These are phyloP conservation scores for Coniochaeta sp. DNA, from an alignment of 2,329 filamentous ascomycete genomes.

Conservation along the genomic window DNA sequence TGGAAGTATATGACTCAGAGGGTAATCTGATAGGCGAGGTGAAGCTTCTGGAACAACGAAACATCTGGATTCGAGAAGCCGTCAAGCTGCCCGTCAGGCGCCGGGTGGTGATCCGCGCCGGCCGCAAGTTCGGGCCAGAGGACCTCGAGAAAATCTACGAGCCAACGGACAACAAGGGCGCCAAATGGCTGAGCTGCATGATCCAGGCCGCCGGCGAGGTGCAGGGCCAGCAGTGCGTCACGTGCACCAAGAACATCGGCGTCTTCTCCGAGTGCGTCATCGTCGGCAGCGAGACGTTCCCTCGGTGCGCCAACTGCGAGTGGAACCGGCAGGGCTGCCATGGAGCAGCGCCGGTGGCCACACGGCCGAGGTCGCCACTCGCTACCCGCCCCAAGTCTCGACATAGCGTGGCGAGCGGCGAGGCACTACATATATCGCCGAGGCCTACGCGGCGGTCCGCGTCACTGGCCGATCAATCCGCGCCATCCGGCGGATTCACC, in stretches of 20 bases:
- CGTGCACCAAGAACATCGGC: conserved; percentile 34
- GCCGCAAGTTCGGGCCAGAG: conserved; percentile 30
- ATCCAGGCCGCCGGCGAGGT: conserved; percentile 41
- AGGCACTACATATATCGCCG: not conserved
- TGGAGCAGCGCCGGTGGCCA: conserved; percentile 7
- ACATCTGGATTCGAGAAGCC: conserved; percentile 30
- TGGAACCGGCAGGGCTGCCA: conserved; percentile 32
- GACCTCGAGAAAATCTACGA: conserved; percentile 33
- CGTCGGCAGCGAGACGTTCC: conserved; percentile 31
- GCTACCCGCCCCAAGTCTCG: not conserved
- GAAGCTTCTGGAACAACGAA: conserved; percentile 26
- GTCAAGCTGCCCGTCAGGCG: conserved; percentile 29
- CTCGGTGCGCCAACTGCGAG: conserved; percentile 43
- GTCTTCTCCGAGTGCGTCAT: conserved; percentile 36
- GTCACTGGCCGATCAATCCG: not conserved
- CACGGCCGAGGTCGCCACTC: not conserved
- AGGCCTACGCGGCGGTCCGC: not conserved
- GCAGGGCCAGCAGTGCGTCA: conserved; percentile 29
- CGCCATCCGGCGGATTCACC: conserved; percentile 10
- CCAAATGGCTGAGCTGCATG: conserved; percentile 40
- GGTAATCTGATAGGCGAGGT: conserved; percentile 31
- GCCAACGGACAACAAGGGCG: conserved; percentile 30
- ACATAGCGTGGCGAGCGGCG: not conserved
- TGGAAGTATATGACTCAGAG: conserved; percentile 28
- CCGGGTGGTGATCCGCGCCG: conserved; percentile 31